Evolutionary conservation across 495 filamentous ascomycete genomes (phyloP).

Genomic region (Penicillium malachiteum): DNA sequence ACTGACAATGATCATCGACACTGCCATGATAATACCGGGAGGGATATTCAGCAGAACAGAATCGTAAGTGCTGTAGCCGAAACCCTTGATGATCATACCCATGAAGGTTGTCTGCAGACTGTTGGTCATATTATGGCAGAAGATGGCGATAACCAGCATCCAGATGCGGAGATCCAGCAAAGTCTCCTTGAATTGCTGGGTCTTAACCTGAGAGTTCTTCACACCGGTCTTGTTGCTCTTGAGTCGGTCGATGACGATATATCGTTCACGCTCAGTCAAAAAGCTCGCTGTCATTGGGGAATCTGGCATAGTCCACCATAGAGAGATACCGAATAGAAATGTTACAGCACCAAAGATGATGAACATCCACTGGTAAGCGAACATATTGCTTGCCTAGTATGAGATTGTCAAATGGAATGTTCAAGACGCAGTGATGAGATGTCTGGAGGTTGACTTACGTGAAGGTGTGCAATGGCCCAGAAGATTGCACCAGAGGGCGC

Average conservation of each 20-base stretch:
- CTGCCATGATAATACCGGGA: conserved; percentile 55
- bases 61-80: conserved; percentile 49
- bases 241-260: conserved; percentile 40
- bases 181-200: conserved; percentile 25
- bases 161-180: conserved; percentile 28
- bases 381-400: background rate
- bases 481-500: conserved; percentile 1
- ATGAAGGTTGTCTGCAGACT: conserved; percentile 63
- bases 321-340: background rate
- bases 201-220: conserved; percentile 40
- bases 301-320: conserved; percentile 36
- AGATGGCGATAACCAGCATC: conserved; percentile 22
- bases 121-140: conserved; percentile 49
- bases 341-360: background rate
- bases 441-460: background rate
- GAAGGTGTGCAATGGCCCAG: conserved; percentile 2
- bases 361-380: conserved; percentile 6
- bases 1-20: conserved; percentile 50
- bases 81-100: conserved; percentile 29
- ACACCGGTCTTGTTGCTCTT: conserved; percentile 54
- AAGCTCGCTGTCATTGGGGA: conserved; percentile 40
- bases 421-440: background rate
- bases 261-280: conserved; percentile 32
- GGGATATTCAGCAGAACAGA: conserved; percentile 59
- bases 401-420: background rate